A percentile compares a stretch with the other conserved stretches of the same genome.
These are phyloP conservation scores for Cyclotella cryptica DNA, from an alignment of 108 stramenopile species.

Conservation along the genomic window DNA sequence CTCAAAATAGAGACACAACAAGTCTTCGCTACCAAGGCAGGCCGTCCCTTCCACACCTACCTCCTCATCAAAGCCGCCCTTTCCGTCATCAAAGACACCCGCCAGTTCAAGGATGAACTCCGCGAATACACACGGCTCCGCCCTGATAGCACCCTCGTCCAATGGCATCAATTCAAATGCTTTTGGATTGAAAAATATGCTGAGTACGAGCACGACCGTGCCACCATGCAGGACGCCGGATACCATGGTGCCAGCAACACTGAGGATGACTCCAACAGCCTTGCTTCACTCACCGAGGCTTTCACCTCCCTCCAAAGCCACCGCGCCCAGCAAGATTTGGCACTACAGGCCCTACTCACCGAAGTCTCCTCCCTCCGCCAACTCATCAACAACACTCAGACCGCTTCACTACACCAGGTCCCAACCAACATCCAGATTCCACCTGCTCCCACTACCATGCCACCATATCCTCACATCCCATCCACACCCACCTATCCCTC, in stretches of 20 bases:
- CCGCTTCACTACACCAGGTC: too few species aligned
- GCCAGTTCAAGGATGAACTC: not conserved
- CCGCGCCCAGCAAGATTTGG: not conserved
- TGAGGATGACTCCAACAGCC: not conserved
- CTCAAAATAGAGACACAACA: conserved; percentile 1
- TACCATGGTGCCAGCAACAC: not conserved
- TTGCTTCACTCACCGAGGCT: not conserved
- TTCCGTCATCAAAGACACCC: not conserved
- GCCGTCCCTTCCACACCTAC: not conserved
- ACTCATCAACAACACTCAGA: too few species aligned
- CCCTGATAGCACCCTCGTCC: not conserved
- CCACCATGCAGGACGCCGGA: not conserved
- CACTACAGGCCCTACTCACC: not conserved
- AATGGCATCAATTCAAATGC: not conserved
- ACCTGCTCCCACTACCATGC: too few species aligned
- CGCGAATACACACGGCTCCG: not conserved
- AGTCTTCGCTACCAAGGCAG: not conserved
- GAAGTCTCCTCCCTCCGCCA: not conserved
- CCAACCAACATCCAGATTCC: too few species aligned
- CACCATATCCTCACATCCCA: too few species aligned
- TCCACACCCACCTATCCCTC: too few species aligned
- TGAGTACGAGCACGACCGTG: not conserved
- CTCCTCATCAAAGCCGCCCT: not conserved
- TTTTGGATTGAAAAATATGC: conserved; percentile 7
- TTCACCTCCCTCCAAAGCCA: not conserved